Conservation (phyloP, 2,329 filamentous ascomycete species). For the Alternaria sp. region DNA sequence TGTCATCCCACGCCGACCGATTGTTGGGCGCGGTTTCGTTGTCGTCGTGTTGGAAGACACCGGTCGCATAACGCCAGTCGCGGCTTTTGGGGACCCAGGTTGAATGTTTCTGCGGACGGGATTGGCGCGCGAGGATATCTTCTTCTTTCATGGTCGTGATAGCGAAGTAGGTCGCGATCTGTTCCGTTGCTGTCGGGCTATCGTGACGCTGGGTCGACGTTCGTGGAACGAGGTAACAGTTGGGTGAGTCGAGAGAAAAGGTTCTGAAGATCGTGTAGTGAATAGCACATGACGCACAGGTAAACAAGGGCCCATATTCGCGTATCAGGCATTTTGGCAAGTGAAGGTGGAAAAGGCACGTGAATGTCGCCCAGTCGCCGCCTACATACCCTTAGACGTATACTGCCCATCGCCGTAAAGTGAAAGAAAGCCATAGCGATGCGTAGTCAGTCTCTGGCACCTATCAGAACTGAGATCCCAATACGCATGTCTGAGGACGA, state of each 20-base stretch:
- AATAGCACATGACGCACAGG: background rate
- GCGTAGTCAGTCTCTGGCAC: background rate
- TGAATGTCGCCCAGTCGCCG: background rate
- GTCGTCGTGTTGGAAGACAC: slow-evolving; percentile 20
- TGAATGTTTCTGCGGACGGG: slow-evolving; percentile 22
- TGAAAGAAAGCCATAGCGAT: background rate
- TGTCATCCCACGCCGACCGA: slow-evolving; percentile 17
- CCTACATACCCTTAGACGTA: background rate
- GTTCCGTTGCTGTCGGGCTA: background rate
- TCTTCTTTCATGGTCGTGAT: slow-evolving; percentile 1
- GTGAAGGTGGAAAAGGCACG: background rate
- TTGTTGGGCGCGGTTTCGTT: slow-evolving; percentile 9
- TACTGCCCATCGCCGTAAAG: background rate
- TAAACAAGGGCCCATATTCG: background rate
- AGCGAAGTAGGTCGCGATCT: background rate
- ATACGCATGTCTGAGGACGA: background rate
- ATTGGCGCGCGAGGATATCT: slow-evolving; percentile 21
- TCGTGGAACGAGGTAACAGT: background rate
- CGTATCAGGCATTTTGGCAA: background rate
- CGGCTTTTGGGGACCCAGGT: slow-evolving; percentile 15
- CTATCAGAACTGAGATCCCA: background rate
- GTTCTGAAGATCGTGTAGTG: background rate
- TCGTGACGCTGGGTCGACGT: background rate
- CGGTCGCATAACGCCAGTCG: slow-evolving; percentile 25
- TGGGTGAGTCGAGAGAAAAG: background rate